phyloP scores from a whole-genome alignment of 176 grass and related monocot genomes.

The Hyparrhenia diplandra region DNA sequence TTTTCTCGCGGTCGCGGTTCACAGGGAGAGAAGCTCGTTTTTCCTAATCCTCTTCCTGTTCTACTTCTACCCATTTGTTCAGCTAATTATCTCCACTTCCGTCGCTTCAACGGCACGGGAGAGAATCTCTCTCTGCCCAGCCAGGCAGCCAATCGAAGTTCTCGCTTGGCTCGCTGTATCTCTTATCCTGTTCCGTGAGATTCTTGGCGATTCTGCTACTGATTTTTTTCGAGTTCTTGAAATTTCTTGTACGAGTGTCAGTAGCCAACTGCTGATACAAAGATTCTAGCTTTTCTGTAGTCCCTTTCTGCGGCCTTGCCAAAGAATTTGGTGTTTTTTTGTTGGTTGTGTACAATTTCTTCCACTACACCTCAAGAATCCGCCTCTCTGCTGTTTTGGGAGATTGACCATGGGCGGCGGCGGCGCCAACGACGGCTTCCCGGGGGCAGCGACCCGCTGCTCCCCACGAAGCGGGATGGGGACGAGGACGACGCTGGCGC shows the following conservation, averaged over 20 bases:
- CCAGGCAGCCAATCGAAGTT: background rate
- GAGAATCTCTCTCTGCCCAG: background rate
- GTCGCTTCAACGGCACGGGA: conserved; percentile 19
- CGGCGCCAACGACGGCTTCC: conserved; percentile 20
- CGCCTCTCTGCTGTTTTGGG: background rate
- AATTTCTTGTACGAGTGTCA: background rate
- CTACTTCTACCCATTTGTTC: background rate
- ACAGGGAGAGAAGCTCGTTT: background rate
- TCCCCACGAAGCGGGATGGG: conserved; percentile 44
- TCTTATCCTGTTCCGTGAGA: background rate
- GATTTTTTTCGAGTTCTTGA: background rate
- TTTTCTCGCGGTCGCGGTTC: background rate
- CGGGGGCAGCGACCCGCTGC: conserved; percentile 65
- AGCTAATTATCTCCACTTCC: conserved; percentile 1
- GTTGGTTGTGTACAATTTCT: background rate
- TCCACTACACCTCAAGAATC: background rate
- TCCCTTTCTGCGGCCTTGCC: background rate
- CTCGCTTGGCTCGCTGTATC: background rate
- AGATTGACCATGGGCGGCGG: conserved; percentile 44
- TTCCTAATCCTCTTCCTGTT: conserved; percentile 11
- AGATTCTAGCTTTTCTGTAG: background rate
- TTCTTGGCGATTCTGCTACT: background rate
- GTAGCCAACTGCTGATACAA: background rate
- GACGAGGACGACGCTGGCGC: conserved; percentile 8
- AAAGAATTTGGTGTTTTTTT: background rate